Evolutionary conservation across 441 rosid species (phyloP).

Genomic region (Croton laevigatus): DNA sequence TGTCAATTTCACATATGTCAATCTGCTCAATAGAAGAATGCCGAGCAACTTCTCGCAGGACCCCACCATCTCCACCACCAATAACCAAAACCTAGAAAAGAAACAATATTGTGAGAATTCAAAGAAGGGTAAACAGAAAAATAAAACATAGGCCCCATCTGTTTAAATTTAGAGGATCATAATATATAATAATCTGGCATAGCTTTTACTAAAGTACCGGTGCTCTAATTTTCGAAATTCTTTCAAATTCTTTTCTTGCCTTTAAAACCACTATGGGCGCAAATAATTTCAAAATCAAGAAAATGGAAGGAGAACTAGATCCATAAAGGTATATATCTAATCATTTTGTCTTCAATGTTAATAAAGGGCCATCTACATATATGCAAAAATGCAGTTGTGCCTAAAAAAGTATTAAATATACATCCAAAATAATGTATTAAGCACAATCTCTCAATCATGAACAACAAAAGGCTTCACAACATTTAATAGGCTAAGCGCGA

Average conservation of each 20-base stretch:
- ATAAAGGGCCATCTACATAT: not conserved
- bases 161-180: too few species aligned
- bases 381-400: not conserved
- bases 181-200: too few species aligned
- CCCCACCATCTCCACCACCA: conserved; percentile 99
- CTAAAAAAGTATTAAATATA: not conserved
- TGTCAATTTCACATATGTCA: conserved; percentile 91
- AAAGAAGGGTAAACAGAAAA: not conserved
- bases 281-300: not conserved
- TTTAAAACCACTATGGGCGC: not conserved
- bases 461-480: not conserved
- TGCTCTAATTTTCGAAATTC: not conserved
- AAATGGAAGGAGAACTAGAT: not conserved
- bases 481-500: not conserved
- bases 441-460: conserved; percentile 2
- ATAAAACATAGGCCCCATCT: not conserved
- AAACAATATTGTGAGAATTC: not conserved
- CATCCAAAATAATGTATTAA: too few species aligned
- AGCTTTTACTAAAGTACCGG: not conserved
- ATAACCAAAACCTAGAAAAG: conserved; percentile 73
- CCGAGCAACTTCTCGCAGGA: conserved; percentile 82
- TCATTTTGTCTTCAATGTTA: not conserved
- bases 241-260: not conserved
- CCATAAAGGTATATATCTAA: not conserved
- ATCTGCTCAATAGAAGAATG: conserved; percentile 75